A percentile compares a stretch with the other conserved stretches of the same genome.
phyloP scores from a whole-genome alignment of 177 flowering plant species.

The Vitis hybrid region DNA sequence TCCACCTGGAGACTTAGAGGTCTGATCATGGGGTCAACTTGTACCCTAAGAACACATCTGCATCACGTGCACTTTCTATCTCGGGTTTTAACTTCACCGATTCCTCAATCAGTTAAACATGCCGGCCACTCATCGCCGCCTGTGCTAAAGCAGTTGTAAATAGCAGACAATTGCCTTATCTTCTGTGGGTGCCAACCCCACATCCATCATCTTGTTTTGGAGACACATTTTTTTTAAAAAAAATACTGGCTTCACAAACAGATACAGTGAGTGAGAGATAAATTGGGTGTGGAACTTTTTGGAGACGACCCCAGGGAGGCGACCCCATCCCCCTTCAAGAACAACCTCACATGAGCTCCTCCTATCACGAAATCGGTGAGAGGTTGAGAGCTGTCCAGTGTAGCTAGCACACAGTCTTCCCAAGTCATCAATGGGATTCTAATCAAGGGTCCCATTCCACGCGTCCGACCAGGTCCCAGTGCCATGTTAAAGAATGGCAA shows the following conservation, averaged over 20 bases:
- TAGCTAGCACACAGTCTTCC: too few relatives aligned
- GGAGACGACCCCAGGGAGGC: too few relatives aligned
- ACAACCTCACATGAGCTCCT: too few relatives aligned
- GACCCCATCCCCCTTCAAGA: too few relatives aligned
- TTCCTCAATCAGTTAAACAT: constrained; percentile 10
- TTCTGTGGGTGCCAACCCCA: constrained; percentile 13
- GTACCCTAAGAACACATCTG: constrained; percentile 5
- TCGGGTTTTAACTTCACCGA: constrained; percentile 13
- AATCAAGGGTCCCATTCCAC: constrained; percentile 17
- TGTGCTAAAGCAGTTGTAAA: constrained; percentile 14
- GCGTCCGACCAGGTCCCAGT: constrained; percentile 25
- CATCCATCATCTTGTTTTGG: constrained; percentile 7
- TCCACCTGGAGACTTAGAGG: constrained; percentile 1
- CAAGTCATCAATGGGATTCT: not conserved
- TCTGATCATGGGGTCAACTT: constrained; percentile 21
- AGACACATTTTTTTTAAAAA: too few relatives aligned
- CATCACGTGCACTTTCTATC: constrained; percentile 19
- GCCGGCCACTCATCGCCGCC: constrained; percentile 35
- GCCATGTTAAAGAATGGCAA: constrained; percentile 41
- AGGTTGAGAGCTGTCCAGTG: too few relatives aligned
- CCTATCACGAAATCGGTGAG: too few relatives aligned
- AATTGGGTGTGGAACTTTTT: too few relatives aligned
- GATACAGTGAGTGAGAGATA: too few relatives aligned
- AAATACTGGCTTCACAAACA: not conserved
- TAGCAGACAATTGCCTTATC: constrained; percentile 25